A percentile compares a stretch with the other conserved stretches of the same genome.
Conservation (phyloP, 164 flowering plant genomes). For the Warburgia ugandensis region DNA sequence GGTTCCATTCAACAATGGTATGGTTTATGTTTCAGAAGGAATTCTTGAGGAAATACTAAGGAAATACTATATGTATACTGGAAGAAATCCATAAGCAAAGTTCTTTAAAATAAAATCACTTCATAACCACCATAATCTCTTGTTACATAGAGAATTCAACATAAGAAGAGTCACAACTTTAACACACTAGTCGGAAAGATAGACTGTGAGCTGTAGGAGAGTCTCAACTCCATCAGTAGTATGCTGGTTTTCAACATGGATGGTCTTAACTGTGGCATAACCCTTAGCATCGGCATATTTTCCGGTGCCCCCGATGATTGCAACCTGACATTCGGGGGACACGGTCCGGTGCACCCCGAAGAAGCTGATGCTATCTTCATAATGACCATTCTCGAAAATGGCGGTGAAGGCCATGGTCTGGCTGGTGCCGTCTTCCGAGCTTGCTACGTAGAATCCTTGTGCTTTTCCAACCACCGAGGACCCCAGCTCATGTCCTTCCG, state of each 20-base stretch:
- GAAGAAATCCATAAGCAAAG: too few relatives aligned
- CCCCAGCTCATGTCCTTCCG: conserved; percentile 57
- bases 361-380: conserved; percentile 49
- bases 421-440: conserved; percentile 58
- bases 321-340: conserved; percentile 47
- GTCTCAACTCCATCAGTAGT: conserved; percentile 23
- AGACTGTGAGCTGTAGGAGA: conserved; percentile 22
- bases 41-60: too few relatives aligned
- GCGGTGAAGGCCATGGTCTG: conserved; percentile 55
- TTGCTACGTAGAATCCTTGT: conserved; percentile 64
- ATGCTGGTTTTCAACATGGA: conserved; percentile 25
- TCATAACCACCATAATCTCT: too few relatives aligned
- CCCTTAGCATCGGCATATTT: conserved; percentile 66
- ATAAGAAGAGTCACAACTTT: too few relatives aligned
- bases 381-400: conserved; percentile 41
- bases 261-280: conserved; percentile 40
- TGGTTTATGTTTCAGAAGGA: too few relatives aligned
- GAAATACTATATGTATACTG: too few relatives aligned
- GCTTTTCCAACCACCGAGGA: conserved; percentile 58
- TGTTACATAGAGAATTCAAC: too few relatives aligned
- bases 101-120: too few relatives aligned
- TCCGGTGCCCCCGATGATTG: conserved; percentile 83
- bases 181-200: conserved; percentile 12
- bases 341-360: conserved; percentile 49
- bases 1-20: too few relatives aligned